Evolutionary conservation across 306 rosid species (phyloP), one percentile per base, ranked within the genome.

Genomic region (Pterocarpus macrocarpus): DNA sequence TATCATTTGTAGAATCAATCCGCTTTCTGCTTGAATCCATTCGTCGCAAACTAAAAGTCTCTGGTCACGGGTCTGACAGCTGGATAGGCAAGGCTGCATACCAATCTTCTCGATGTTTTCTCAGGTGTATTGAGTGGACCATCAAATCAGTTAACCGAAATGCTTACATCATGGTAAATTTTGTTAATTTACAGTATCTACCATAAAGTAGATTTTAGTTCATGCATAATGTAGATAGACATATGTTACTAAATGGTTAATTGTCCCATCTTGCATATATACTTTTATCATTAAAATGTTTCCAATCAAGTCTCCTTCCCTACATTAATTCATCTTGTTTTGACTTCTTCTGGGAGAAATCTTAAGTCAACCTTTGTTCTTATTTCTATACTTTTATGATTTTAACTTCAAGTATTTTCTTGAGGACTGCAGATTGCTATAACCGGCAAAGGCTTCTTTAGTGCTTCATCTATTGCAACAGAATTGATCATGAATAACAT

Each of bases 81-180:
- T 85, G 94, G 83, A 80, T 95, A 11, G 96, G 98, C 77, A 88
- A 79, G 83, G 90, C 83, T 28, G 91, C 85, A 30, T 84, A 82
- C 87, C 89, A 85, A 71, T 71, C 94, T 64, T 88, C 92, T 61
- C 85, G 74, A 78, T 81, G 86, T 86, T 91, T 83, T 86, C 89
- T 91, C 80, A 85, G 84, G 84, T 85, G 94, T 83, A 83, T 91
- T 5, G 99, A 93, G 80, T 95, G 99, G 96, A 93, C 89, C 65
- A 87, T 95, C 90, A 91, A 87, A 84, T 95, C 99, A 5, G 92
- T 89, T 73, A 95, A 95, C 83, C 96, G 98, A 77, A 95, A 95
- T 80, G 99, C 99, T 44, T 95, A 93, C 85, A 93, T 95, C 65
- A 89, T 95, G 99, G 99, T 95, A 91, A 84, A 71, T 75, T 67